These are phyloP conservation scores for Coemansia aciculifera DNA, from an alignment of 192 early-diverging fungal genomes.

Conservation along the genomic window DNA sequence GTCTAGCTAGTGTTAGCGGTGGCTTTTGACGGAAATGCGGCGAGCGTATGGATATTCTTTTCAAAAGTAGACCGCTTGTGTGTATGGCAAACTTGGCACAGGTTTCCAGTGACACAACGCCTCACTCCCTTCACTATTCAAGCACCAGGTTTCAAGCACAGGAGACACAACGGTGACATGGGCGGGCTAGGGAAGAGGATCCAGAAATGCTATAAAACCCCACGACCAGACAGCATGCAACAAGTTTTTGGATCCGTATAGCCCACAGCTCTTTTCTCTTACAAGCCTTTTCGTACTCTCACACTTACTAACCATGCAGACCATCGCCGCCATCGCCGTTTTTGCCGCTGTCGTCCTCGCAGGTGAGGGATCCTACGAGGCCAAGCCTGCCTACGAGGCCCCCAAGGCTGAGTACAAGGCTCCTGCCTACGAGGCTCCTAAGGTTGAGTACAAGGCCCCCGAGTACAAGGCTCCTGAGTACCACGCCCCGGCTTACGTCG, in stretches of 20 bases:
- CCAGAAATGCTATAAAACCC: background rate
- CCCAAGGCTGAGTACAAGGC: constrained; percentile 18
- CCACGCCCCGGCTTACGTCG: constrained; percentile 3
- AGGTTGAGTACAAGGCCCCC: constrained; percentile 22
- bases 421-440: constrained; percentile 10
- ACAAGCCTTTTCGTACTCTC: background rate
- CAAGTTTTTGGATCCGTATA: constrained; percentile 1
- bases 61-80: background rate
- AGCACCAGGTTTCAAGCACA: background rate
- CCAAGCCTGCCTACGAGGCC: constrained; percentile 19
- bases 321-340: constrained; percentile 28
- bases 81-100: background rate
- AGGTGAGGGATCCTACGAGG: constrained; percentile 26
- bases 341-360: constrained; percentile 32
- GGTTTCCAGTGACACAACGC: background rate
- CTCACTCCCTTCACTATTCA: background rate
- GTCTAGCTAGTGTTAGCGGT: background rate
- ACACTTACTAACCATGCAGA: constrained; percentile 35
- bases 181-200: background rate
- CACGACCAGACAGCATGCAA: background rate
- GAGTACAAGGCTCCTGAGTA: constrained; percentile 21
- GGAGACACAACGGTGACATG: background rate
- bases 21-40: constrained; percentile 2
- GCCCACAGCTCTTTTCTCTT: constrained; percentile 9
- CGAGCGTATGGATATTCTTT: constrained; percentile 7